These are phyloP conservation scores for Aureobasidium namibiae DNA, from an alignment of 2,329 filamentous ascomycete genomes.

Conservation along the genomic window DNA sequence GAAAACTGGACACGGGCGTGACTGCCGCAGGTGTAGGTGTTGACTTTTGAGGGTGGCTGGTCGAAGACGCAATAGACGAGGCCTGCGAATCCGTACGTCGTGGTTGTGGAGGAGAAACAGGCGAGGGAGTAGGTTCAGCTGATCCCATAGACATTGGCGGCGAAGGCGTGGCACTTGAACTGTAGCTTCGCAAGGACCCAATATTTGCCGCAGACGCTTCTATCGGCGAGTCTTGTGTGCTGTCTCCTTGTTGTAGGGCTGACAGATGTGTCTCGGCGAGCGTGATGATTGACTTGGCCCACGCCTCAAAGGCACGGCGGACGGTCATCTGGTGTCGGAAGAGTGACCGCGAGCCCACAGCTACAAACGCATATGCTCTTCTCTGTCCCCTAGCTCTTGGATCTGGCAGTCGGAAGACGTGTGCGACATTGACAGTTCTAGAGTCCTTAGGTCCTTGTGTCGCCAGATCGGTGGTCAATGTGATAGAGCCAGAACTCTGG, in stretches of 20 bases:
- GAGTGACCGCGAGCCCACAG: neutral
- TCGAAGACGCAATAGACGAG: neutral
- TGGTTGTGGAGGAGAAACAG: neutral
- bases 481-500: neutral
- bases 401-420: conserved; percentile 11
- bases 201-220: neutral
- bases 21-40: neutral
- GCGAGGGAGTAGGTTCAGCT: neutral
- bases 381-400: conserved; percentile 10
- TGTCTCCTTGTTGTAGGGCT: neutral
- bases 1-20: conserved; percentile 11
- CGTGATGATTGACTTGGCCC: neutral
- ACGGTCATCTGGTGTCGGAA: conserved; percentile 5
- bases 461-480: conserved; percentile 4
- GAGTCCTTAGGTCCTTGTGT: neutral
- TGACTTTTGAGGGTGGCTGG: neutral
- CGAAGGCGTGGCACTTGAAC: conserved; percentile 4
- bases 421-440: conserved; percentile 2
- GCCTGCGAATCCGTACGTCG: neutral
- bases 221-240: neutral
- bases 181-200: neutral
- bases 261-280: neutral
- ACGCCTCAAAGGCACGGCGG: conserved; percentile 6
- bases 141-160: conserved; percentile 10
- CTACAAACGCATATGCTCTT: conserved; percentile 10